A percentile compares a stretch with the other conserved stretches of the same genome.
These are phyloP conservation scores for Mesotaenium endlicherianum DNA, from an alignment of 139 green algal species.

Conservation along the genomic window DNA sequence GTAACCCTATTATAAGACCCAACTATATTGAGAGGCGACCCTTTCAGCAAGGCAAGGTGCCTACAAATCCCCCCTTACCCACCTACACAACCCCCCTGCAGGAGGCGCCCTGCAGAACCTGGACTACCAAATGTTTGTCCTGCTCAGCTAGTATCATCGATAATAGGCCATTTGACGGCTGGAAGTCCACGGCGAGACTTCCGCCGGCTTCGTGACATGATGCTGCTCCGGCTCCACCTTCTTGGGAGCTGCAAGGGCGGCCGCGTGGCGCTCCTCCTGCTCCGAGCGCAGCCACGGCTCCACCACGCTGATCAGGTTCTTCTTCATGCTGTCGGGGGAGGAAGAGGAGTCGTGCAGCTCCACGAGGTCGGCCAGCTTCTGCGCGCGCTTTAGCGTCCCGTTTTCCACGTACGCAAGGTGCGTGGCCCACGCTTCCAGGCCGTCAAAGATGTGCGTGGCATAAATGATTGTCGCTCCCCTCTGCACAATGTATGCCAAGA, in stretches of 20 bases:
- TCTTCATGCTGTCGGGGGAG: not conserved
- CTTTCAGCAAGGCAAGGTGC: too few species aligned
- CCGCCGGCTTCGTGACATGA: not conserved
- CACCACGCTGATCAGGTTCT: conserved; percentile 6
- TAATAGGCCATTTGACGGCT: conserved; percentile 15
- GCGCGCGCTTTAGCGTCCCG: conserved; percentile 60
- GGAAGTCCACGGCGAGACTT: not conserved
- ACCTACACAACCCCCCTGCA: too few species aligned
- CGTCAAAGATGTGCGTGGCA: conserved; percentile 99
- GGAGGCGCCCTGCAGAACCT: too few species aligned
- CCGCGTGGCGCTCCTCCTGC: not conserved
- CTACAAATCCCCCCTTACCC: too few species aligned
- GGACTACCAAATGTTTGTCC: too few species aligned
- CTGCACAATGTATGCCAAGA: not conserved
- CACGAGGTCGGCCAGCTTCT: not conserved
- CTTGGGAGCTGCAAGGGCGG: not conserved
- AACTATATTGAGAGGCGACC: too few species aligned
- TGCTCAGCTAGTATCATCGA: not conserved
- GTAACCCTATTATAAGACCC: too few species aligned
- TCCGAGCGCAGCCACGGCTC: conserved; percentile 18
- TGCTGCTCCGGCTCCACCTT: not conserved
- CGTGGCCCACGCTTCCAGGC: conserved; percentile 88
- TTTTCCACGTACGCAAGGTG: conserved; percentile 85
- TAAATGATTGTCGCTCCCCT: conserved; percentile 80
- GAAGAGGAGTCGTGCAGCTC: not conserved